phyloP scores from a whole-genome alignment of 495 filamentous ascomycete species.

The Neurospora intermedia region DNA sequence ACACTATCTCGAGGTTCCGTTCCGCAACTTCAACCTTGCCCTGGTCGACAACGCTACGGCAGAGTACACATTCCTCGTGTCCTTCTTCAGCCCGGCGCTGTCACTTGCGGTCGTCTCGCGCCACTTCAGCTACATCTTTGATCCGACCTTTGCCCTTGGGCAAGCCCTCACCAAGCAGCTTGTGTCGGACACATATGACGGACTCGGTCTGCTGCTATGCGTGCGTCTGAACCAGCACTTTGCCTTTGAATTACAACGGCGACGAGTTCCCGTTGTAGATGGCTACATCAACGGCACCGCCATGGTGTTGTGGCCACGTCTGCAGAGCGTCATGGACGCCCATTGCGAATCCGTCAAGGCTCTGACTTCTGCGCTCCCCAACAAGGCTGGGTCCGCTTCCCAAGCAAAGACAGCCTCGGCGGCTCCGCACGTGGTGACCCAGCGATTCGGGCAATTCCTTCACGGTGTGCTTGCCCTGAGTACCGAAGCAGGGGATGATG shows the following conservation, averaged over 20 bases:
- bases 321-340: slow-evolving; percentile 87
- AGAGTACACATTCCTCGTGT: slow-evolving; percentile 86
- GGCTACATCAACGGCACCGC: slow-evolving; percentile 87
- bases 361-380: slow-evolving; percentile 40
- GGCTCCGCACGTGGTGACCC: slow-evolving; percentile 83
- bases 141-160: slow-evolving; percentile 72
- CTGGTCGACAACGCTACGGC: slow-evolving; percentile 88
- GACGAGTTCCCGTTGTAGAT: slow-evolving; percentile 80
- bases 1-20: slow-evolving; percentile 81
- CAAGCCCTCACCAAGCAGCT: slow-evolving; percentile 66
- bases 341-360: slow-evolving; percentile 75
- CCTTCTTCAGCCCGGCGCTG: slow-evolving; percentile 65
- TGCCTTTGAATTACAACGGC: slow-evolving; percentile 84
- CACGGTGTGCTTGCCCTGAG: slow-evolving; percentile 75
- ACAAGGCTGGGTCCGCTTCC: slow-evolving; percentile 40
- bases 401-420: slow-evolving; percentile 56
- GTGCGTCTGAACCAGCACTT: slow-evolving; percentile 90
- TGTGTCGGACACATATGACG: slow-evolving; percentile 66
- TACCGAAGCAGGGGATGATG: slow-evolving; percentile 81
- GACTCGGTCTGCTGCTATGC: slow-evolving; percentile 73
- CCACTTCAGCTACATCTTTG: slow-evolving; percentile 73
- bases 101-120: slow-evolving; percentile 46
- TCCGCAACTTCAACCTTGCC: slow-evolving; percentile 88
- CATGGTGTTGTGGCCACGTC: slow-evolving; percentile 93
- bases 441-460: slow-evolving; percentile 82